These are phyloP conservation scores for Coleophoma crateriformis DNA, from an alignment of 2,329 filamentous ascomycete genomes.

Conservation along the genomic window DNA sequence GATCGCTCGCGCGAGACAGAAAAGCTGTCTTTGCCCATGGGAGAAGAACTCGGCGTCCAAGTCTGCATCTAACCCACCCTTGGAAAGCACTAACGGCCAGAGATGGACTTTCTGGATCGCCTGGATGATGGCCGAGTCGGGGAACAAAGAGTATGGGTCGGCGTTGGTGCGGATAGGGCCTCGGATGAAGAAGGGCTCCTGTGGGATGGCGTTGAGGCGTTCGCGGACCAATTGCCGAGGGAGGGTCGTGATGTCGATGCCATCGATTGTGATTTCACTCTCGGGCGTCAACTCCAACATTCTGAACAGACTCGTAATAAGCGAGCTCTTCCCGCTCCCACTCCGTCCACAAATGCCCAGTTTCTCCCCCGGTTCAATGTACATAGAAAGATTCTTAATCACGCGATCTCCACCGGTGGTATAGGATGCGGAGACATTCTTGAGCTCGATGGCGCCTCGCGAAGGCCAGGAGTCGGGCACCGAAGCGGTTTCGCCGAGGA, in stretches of 20 bases:
- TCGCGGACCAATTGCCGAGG: conserved; percentile 36
- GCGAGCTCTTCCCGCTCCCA: conserved; percentile 46
- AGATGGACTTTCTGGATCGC: conserved; percentile 69
- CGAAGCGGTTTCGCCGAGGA: conserved; percentile 24
- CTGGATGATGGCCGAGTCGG: conserved; percentile 76
- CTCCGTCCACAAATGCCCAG: conserved; percentile 47
- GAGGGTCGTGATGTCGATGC: conserved; percentile 33
- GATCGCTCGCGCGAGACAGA: conserved; percentile 56
- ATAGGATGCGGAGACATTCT: conserved; percentile 8
- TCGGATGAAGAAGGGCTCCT: conserved; percentile 40
- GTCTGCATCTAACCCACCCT: not conserved
- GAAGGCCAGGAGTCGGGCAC: conserved; percentile 4
- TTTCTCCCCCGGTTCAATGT: conserved; percentile 32
- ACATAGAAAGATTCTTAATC: conserved; percentile 5
- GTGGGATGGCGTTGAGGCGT: conserved; percentile 38
- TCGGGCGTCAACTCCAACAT: conserved; percentile 38
- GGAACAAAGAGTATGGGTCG: conserved; percentile 35
- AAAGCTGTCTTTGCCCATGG: conserved; percentile 58
- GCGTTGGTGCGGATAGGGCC: conserved; percentile 42
- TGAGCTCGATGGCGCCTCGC: conserved; percentile 4
- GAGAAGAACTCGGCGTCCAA: conserved; percentile 60
- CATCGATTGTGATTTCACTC: conserved; percentile 38
- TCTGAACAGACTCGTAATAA: conserved; percentile 40
- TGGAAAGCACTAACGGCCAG: not conserved
- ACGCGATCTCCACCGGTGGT: conserved; percentile 2